Conservation (phyloP, 192 early-diverging fungal genomes). For the Coemansia asiatica region DNA sequence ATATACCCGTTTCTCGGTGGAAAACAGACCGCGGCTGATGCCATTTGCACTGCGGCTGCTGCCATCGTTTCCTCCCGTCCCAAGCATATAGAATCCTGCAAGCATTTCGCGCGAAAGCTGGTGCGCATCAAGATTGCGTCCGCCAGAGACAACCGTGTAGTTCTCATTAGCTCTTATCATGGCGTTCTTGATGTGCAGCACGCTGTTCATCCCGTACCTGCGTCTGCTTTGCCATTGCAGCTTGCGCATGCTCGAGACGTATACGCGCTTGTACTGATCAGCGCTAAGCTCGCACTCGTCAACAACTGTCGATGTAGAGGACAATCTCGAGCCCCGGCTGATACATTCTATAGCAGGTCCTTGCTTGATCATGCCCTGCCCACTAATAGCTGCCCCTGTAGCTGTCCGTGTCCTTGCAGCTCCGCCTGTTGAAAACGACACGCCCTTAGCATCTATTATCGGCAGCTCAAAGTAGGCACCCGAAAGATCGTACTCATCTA, state of each 20-base stretch:
- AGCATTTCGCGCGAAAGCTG: constrained; percentile 19
- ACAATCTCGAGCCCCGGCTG: constrained; percentile 36
- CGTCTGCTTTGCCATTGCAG: constrained; percentile 28
- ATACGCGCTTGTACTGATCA: constrained; percentile 44
- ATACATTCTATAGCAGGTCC: background rate
- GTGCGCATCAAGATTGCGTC: constrained; percentile 25
- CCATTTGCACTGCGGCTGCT: background rate
- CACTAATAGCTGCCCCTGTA: no score
- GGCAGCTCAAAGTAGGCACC: constrained; percentile 47
- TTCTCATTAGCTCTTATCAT: constrained; percentile 48
- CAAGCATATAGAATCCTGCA: constrained; percentile 23
- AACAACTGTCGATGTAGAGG: constrained; percentile 46
- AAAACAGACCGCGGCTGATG: background rate
- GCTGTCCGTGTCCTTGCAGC: no score
- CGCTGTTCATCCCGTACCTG: constrained; percentile 28
- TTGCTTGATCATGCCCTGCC: no score
- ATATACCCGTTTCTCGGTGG: background rate
- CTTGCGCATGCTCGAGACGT: constrained; percentile 43
- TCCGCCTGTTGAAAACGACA: background rate
- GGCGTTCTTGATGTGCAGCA: constrained; percentile 40
- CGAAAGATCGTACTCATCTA: constrained; percentile 41
- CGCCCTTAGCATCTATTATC: background rate
- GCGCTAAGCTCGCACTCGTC: constrained; percentile 31
- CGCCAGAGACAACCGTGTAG: constrained; percentile 31
- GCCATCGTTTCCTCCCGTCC: background rate